These are phyloP conservation scores for Camelina sativa DNA, from an alignment of 345 rosid genomes.

Conservation along the genomic window DNA sequence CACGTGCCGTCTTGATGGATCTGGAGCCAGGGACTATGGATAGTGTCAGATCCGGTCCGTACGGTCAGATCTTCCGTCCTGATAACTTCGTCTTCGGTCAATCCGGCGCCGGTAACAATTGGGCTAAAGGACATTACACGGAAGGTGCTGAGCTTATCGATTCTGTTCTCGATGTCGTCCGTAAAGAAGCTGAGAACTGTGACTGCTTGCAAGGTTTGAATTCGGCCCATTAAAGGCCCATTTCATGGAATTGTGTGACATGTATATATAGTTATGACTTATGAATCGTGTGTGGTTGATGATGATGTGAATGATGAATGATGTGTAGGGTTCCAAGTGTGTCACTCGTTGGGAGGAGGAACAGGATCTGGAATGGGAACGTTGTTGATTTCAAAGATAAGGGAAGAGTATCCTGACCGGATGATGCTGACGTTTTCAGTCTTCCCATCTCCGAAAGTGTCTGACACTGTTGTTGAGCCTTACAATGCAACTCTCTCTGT, in stretches of 20 bases:
- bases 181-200: conserved; percentile 48
- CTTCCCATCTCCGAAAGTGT: conserved; percentile 73
- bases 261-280: too few relatives aligned
- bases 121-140: conserved; percentile 49
- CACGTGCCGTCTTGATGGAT: conserved; percentile 78
- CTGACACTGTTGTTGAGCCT: conserved; percentile 78
- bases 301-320: background rate
- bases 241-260: too few relatives aligned
- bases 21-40: conserved; percentile 88
- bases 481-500: conserved; percentile 79
- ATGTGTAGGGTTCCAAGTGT: conserved; percentile 67
- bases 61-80: conserved; percentile 55
- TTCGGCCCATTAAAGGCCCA: too few relatives aligned
- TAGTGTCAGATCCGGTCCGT: conserved; percentile 74
- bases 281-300: too few relatives aligned
- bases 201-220: conserved; percentile 45
- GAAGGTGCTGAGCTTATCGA: conserved; percentile 49
- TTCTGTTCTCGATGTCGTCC: conserved; percentile 46
- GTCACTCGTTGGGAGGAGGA: conserved; percentile 76
- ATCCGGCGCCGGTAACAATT: conserved; percentile 45
- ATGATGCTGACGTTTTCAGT: conserved; percentile 80
- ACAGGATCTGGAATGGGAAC: conserved; percentile 83
- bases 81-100: conserved; percentile 47
- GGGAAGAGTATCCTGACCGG: conserved; percentile 72
- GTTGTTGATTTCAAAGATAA: conserved; percentile 66